Conservation (phyloP, 805 yeast species). For the Gaillardinia entomophila region DNA sequence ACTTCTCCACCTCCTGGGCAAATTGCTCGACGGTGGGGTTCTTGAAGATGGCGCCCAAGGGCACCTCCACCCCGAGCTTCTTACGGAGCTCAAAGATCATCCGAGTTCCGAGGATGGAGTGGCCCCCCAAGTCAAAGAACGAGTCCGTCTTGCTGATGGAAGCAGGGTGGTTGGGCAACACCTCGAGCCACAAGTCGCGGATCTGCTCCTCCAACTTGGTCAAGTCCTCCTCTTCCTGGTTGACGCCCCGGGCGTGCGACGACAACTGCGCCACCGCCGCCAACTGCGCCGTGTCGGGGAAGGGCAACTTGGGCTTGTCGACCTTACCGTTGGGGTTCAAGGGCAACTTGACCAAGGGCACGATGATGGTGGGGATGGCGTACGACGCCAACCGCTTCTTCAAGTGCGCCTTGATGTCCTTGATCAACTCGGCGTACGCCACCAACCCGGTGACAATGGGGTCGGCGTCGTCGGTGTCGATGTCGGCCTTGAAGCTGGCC, state of each 20-base stretch:
- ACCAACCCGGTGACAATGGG: slow-evolving; percentile 76
- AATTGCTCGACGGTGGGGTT: slow-evolving; percentile 80
- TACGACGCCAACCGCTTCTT: slow-evolving; percentile 87
- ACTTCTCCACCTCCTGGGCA: slow-evolving; percentile 63
- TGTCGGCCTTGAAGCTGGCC: slow-evolving; percentile 44
- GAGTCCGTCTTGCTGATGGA: slow-evolving; percentile 73
- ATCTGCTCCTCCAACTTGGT: slow-evolving; percentile 61
- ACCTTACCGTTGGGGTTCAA: slow-evolving; percentile 97
- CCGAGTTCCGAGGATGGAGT: slow-evolving; percentile 92
- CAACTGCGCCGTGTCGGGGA: slow-evolving; percentile 86
- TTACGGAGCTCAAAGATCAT: slow-evolving; percentile 92
- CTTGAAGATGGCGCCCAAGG: slow-evolving; percentile 85
- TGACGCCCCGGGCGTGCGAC: slow-evolving; percentile 34
- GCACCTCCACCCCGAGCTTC: slow-evolving; percentile 71
- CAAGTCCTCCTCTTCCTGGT: slow-evolving; percentile 38
- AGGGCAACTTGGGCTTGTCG: slow-evolving; percentile 94
- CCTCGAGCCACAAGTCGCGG: slow-evolving; percentile 77
- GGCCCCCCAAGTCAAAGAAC: slow-evolving; percentile 97
- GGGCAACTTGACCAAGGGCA: slow-evolving; percentile 82
- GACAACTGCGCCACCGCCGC: slow-evolving; percentile 60
- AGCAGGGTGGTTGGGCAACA: slow-evolving; percentile 82
- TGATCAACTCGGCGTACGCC: slow-evolving; percentile 67
- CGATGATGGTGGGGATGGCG: slow-evolving; percentile 88
- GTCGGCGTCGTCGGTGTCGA: slow-evolving; percentile 46
- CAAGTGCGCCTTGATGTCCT: slow-evolving; percentile 74